Conservation (phyloP, 2,329 filamentous ascomycete genomes). For the Xylariales sp. region DNA sequence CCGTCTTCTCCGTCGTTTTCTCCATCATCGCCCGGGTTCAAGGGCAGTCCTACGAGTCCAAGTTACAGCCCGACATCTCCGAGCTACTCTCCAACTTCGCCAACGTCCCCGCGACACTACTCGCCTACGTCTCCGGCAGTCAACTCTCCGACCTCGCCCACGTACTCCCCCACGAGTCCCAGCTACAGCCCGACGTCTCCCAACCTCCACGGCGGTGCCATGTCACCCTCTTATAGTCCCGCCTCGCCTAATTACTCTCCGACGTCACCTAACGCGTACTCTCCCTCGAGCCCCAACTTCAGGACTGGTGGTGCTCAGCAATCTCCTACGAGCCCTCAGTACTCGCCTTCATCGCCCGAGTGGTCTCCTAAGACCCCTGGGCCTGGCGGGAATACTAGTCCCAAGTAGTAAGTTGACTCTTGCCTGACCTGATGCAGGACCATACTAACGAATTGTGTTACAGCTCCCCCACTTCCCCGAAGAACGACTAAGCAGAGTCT, state of each 20-base stretch:
- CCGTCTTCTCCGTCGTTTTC: constrained; percentile 61
- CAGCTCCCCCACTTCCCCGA: constrained; percentile 30
- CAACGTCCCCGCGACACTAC: constrained; percentile 52
- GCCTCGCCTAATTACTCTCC: constrained; percentile 68
- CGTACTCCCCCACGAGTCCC: constrained; percentile 66
- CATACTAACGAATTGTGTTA: constrained; percentile 8
- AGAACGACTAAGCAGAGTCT: constrained; percentile 14
- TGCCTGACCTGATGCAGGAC: neutral
- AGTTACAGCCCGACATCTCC: constrained; percentile 64
- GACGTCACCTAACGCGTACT: constrained; percentile 50
- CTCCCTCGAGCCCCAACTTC: constrained; percentile 59
- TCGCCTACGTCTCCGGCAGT: constrained; percentile 70
- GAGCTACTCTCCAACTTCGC: constrained; percentile 60
- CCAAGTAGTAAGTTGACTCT: constrained; percentile 34
- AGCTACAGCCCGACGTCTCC: constrained; percentile 68
- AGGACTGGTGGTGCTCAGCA: constrained; percentile 48
- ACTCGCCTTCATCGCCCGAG: constrained; percentile 60
- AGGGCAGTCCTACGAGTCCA: constrained; percentile 51
- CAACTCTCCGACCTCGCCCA: constrained; percentile 70
- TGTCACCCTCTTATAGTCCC: constrained; percentile 61
- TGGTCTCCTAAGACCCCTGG: constrained; percentile 42
- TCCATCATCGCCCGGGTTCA: constrained; percentile 43
- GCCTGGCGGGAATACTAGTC: constrained; percentile 32
- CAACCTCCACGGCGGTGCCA: constrained; percentile 42
- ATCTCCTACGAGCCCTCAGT: constrained; percentile 65